Evolutionary conservation across 345 rosid genomes (phyloP).

Genomic region (Combretum micranthum): DNA sequence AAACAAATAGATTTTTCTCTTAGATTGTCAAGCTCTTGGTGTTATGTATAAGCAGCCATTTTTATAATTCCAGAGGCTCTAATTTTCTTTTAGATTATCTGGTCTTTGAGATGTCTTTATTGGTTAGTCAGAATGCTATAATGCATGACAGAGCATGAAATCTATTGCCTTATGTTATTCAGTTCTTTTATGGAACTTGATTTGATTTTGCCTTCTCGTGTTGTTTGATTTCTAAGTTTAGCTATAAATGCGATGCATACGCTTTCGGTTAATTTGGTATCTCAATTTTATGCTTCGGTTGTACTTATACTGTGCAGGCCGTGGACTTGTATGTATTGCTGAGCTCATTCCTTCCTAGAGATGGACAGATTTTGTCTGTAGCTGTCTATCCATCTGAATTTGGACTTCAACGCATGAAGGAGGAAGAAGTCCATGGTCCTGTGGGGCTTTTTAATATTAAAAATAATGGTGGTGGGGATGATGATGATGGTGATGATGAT

Average conservation of each 20-base stretch:
- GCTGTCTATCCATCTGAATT: conserved; percentile 87
- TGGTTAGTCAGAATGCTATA: too few relatives aligned
- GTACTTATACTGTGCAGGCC: conserved; percentile 55
- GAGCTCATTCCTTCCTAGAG: conserved; percentile 77
- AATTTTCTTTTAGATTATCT: too few relatives aligned
- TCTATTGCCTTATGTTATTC: too few relatives aligned
- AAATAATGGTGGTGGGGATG: conserved; percentile 27
- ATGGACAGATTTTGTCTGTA: conserved; percentile 64
- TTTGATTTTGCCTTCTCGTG: too few relatives aligned
- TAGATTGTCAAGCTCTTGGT: too few relatives aligned
- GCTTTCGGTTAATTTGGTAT: background rate
- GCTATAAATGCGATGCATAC: background rate
- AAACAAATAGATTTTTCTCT: too few relatives aligned
- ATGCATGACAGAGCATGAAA: too few relatives aligned
- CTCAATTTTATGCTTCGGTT: background rate
- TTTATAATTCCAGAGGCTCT: too few relatives aligned
- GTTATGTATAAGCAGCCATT: too few relatives aligned
- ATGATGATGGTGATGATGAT: conserved; percentile 19
- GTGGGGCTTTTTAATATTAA: conserved; percentile 60
- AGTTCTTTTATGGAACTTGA: too few relatives aligned
- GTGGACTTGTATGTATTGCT: conserved; percentile 73
- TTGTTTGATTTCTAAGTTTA: too few relatives aligned
- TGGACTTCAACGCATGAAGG: conserved; percentile 83
- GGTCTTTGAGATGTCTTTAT: too few relatives aligned
- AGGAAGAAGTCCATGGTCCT: conserved; percentile 93